phyloP scores from a whole-genome alignment of 2,329 filamentous ascomycete genomes.

The Cucurbitaria berberidis region DNA sequence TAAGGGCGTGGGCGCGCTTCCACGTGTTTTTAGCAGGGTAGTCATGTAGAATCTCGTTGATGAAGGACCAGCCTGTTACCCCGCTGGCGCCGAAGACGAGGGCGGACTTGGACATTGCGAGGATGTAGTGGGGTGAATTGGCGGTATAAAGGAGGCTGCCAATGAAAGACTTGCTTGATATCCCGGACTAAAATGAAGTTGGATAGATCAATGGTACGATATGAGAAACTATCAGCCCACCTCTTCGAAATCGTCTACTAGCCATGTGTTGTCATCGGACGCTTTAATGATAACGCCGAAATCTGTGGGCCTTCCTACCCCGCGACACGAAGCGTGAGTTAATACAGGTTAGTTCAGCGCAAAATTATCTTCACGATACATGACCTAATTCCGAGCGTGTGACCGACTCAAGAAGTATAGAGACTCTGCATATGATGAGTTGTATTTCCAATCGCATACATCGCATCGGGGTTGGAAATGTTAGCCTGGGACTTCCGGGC shows the following conservation, averaged over 20 bases:
- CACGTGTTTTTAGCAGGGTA: conserved; percentile 48
- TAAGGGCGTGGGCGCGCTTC: conserved; percentile 49
- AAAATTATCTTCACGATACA: neutral
- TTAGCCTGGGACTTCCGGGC: neutral
- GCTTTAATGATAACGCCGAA: no score
- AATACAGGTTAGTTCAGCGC: neutral
- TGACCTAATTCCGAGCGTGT: neutral
- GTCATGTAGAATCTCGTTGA: conserved; percentile 48
- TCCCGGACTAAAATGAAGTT: neutral
- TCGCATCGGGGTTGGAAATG: neutral
- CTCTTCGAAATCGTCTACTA: no score
- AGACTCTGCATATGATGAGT: neutral
- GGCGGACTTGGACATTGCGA: conserved; percentile 44
- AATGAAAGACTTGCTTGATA: no score
- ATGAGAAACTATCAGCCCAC: no score
- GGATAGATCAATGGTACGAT: neutral
- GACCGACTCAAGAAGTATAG: neutral
- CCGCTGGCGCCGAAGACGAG: conserved; percentile 53
- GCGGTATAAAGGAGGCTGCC: neutral
- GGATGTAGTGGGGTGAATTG: neutral
- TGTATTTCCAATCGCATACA: neutral
- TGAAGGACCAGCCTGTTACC: conserved; percentile 53
- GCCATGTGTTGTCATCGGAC: neutral
- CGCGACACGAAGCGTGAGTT: conserved; percentile 1
- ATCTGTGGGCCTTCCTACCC: neutral